Percentiles rank a stretch among this genome's conserved stretches.
Evolutionary conservation across 2,329 filamentous ascomycete genomes (phyloP).

Genomic region (Cryphonectria naterciae): DNA sequence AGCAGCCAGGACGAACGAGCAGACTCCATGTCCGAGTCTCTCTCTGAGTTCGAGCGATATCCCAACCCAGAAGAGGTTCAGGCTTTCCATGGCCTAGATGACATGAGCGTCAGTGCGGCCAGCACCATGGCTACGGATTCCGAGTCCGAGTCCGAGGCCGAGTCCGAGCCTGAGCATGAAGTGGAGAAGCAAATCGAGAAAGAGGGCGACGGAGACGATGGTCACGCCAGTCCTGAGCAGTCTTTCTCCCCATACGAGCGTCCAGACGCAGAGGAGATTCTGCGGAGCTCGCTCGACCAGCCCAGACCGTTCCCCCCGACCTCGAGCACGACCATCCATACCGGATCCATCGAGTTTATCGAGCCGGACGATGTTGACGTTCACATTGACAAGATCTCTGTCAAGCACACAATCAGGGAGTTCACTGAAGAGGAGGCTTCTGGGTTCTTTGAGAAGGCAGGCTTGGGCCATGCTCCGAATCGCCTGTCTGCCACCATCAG

Average conservation of each 20-base stretch:
- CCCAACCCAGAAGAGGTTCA: slow-evolving; percentile 56
- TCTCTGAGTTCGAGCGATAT: slow-evolving; percentile 27
- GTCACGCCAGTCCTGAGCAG: background rate
- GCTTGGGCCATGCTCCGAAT: slow-evolving; percentile 40
- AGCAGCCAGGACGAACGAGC: slow-evolving; percentile 55
- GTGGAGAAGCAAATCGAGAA: slow-evolving; percentile 48
- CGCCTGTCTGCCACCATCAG: slow-evolving; percentile 48
- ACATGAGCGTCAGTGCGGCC: slow-evolving; percentile 33
- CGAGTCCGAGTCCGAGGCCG: slow-evolving; percentile 34
- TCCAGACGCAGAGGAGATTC: slow-evolving; percentile 50
- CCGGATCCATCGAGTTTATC: slow-evolving; percentile 50
- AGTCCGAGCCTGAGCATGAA: slow-evolving; percentile 37
- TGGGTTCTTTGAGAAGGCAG: slow-evolving; percentile 39
- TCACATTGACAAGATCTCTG: slow-evolving; percentile 45
- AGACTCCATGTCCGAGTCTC: slow-evolving; percentile 27
- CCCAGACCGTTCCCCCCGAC: slow-evolving; percentile 30
- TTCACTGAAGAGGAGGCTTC: slow-evolving; percentile 47
- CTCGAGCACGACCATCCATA: slow-evolving; percentile 29
- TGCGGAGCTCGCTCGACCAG: slow-evolving; percentile 47
- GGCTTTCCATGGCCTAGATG: slow-evolving; percentile 54
- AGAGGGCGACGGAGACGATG: slow-evolving; percentile 35
- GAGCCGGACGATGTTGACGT: slow-evolving; percentile 41
- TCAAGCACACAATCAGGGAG: slow-evolving; percentile 51
- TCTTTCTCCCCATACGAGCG: slow-evolving; percentile 1
- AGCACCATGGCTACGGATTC: slow-evolving; percentile 35